phyloP scores from a whole-genome alignment of 257 asterid genomes.

The Fraxinus americana region DNA sequence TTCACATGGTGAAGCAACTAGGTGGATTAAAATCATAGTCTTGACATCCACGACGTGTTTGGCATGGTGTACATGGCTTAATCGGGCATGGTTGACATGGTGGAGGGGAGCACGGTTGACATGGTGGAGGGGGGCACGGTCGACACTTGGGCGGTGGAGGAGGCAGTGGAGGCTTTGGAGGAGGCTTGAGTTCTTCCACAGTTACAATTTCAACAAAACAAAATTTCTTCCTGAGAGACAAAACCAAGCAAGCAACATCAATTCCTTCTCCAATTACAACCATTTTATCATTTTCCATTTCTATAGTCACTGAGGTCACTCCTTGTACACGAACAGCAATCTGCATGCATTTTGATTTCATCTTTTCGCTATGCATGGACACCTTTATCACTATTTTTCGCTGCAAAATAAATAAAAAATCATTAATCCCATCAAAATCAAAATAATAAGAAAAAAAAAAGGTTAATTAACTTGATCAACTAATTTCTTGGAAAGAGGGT shows the following conservation, averaged over 20 bases:
- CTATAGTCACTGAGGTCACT: constrained; percentile 8
- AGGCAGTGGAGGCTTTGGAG: no score
- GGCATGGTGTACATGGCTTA: background rate
- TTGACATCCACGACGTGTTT: no score
- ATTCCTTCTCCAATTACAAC: constrained; percentile 47
- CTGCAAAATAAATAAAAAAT: background rate
- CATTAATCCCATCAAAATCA: background rate
- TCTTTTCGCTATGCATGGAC: background rate
- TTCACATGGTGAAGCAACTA: no score
- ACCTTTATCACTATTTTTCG: background rate
- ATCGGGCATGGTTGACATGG: no score
- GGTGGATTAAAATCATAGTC: no score
- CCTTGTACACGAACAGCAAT: background rate
- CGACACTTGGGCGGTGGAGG: no score
- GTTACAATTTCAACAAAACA: constrained; percentile 24
- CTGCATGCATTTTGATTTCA: background rate
- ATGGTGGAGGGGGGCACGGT: no score
- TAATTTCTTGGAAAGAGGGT: background rate
- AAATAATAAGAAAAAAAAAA: no score
- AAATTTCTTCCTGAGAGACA: constrained; percentile 36
- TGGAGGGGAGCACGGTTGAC: no score
- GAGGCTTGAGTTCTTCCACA: constrained; percentile 23
- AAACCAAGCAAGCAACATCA: constrained; percentile 36
- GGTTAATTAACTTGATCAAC: no score
- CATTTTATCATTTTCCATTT: constrained; percentile 20